phyloP scores from a whole-genome alignment of 139 green algal species.

The Tetraselmis striata region DNA sequence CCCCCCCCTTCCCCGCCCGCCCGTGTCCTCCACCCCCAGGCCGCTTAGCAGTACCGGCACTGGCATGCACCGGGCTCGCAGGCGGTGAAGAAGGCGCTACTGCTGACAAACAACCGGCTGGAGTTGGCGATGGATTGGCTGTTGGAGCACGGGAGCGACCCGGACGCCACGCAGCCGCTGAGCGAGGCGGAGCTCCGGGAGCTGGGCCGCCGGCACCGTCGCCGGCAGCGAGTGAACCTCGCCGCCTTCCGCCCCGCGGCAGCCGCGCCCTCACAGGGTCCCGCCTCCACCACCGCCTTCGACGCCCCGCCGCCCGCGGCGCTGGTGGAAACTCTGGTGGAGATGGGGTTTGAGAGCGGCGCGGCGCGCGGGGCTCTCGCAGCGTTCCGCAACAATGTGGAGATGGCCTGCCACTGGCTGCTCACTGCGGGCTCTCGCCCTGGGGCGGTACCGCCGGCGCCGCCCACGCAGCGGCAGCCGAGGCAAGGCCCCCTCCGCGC shows the following conservation, averaged over 20 bases:
- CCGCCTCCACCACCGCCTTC: too few relatives aligned
- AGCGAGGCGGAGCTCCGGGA: constrained; percentile 2
- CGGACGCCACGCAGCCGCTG: constrained; percentile 3
- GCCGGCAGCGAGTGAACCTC: background rate
- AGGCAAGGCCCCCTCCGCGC: too few relatives aligned
- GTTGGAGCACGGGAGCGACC: background rate
- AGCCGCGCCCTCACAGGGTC: background rate
- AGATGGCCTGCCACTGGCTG: constrained; percentile 12
- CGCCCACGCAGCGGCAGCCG: too few relatives aligned
- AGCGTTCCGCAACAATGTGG: constrained; percentile 11
- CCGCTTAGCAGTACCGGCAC: too few relatives aligned
- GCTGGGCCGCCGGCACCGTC: background rate
- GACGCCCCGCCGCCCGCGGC: background rate
- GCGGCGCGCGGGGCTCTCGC: background rate
- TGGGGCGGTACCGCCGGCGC: background rate
- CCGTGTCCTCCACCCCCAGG: too few relatives aligned
- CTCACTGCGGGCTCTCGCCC: background rate
- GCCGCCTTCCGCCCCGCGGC: too few relatives aligned
- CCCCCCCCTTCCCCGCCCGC: too few relatives aligned
- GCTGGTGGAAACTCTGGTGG: background rate
- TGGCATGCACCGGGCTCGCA: too few relatives aligned
- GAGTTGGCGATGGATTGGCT: constrained; percentile 11
- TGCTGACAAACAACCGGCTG: constrained; percentile 9
- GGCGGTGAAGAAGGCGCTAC: constrained; percentile 5
- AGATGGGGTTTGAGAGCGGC: constrained; percentile 4